Evolutionary conservation across 164 flowering plant species (phyloP), one percentile per base, ranked within the genome.

Genomic region (Tetracentron sinense): DNA sequence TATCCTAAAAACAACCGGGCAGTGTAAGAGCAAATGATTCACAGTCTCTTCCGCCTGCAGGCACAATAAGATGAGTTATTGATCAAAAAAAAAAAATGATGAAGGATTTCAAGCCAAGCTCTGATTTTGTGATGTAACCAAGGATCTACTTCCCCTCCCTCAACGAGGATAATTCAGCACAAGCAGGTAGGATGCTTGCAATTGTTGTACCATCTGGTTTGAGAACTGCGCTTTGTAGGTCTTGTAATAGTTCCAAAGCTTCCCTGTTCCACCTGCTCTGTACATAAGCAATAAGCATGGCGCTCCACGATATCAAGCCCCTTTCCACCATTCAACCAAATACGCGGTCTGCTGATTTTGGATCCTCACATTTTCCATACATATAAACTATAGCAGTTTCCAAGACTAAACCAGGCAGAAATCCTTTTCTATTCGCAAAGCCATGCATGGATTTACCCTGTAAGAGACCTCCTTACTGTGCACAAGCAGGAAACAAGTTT

Each of bases 381-480:
- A 83, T 73, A 60, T 81, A 81, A 71, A 85, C 54, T 21, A 88
- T 60, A 69, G 88, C 75, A 54, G 85, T 88, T 65, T 86, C 90
- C 74, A 86, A 60, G 25, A 80, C 79, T 6, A 73, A 12, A 73
- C 82, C 74, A 69, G 90, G 83, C 12, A 83, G 67, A 77, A 81
- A 75, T 21, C 83, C 81, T 63, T 65, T 74, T 69, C 86, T 74
- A 51, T 83, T 71, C 26, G 90, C 75, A 66, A 64, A 63, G 8
- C 81, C 83, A 66, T 89, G 96, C 63, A 86, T 47, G 8, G 85
- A 75, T 78, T 77, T 87, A 6, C 86, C 89, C 42, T 46, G 62
- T 66, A 61, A 56, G 35, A 78, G 65, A 46, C 65, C 69, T 65
- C 81, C 78, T 46, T 77, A 27, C 49, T 80, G 81, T 20, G 80